Percentiles rank a stretch among this genome's conserved stretches.
Evolutionary conservation across 306 rosid genomes (phyloP).

Genomic region (Glycyrrhiza uralensis): DNA sequence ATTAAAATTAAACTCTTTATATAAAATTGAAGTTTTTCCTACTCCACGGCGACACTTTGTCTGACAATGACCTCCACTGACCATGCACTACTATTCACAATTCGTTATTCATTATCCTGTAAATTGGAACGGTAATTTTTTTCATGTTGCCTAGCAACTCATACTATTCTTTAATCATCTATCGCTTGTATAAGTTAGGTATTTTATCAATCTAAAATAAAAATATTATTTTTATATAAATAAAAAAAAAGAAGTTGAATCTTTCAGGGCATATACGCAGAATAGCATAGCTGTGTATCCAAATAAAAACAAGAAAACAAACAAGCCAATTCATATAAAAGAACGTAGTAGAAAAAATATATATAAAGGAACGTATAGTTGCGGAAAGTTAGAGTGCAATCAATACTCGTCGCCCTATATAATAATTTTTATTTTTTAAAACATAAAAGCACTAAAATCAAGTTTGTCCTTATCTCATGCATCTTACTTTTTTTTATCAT

Average conservation of each 20-base stretch:
- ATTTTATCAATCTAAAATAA: not conserved
- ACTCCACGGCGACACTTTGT: not conserved
- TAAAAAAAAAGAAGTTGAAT: slow-evolving; percentile 13
- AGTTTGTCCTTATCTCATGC: slow-evolving; percentile 45
- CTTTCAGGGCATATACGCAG: slow-evolving; percentile 35
- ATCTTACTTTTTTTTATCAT: slow-evolving; percentile 16
- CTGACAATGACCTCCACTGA: slow-evolving; percentile 24
- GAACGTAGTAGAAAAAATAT: too few species aligned
- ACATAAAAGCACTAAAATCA: slow-evolving; percentile 26
- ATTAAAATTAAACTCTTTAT: not conserved
- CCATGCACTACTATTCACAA: too few species aligned
- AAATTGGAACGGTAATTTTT: slow-evolving; percentile 26
- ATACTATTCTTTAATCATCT: slow-evolving; percentile 16
- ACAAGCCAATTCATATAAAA: slow-evolving; percentile 18
- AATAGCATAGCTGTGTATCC: slow-evolving; percentile 25
- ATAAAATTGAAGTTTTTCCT: not conserved
- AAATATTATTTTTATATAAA: not conserved
- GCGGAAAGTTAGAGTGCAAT: slow-evolving; percentile 46
- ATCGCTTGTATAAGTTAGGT: slow-evolving; percentile 32
- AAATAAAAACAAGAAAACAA: slow-evolving; percentile 11
- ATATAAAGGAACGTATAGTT: slow-evolving; percentile 27
- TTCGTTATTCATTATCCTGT: too few species aligned
- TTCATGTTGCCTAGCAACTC: not conserved
- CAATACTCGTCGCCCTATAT: slow-evolving; percentile 43
- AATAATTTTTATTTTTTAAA: not conserved